phyloP scores from a whole-genome alignment of 345 rosid genomes.

The Brassica cretica region DNA sequence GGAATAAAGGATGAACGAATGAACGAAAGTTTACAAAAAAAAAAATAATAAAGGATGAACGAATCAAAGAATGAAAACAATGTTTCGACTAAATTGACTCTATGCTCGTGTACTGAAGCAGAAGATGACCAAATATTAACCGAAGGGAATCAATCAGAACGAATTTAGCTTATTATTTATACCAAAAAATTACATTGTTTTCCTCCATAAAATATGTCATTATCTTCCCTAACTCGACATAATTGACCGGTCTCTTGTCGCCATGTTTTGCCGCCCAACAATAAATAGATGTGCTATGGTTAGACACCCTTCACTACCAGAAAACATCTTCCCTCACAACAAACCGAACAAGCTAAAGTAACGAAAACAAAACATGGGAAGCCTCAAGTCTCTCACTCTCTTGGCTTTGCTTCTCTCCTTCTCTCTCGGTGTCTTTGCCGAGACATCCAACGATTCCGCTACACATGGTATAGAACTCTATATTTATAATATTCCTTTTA shows the following conservation, averaged over 20 bases:
- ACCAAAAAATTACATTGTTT: neutral
- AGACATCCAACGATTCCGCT: constrained; percentile 34
- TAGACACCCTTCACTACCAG: constrained; percentile 13
- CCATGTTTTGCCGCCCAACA: constrained; percentile 9
- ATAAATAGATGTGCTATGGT: constrained; percentile 25
- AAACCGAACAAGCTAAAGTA: constrained; percentile 16
- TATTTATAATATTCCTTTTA: neutral
- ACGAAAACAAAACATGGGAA: constrained; percentile 27
- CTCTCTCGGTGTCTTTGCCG: constrained; percentile 30
- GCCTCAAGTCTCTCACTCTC: constrained; percentile 21
- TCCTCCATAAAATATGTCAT: constrained; percentile 4
- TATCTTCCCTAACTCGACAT: constrained; percentile 21
- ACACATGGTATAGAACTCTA: constrained; percentile 25
- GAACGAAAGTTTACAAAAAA: no score
- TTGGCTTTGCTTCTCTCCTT: constrained; percentile 29
- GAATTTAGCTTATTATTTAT: neutral
- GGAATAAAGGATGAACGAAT: neutral
- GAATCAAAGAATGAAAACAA: neutral
- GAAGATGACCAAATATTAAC: neutral
- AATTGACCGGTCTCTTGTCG: constrained; percentile 36
- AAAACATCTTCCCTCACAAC: constrained; percentile 8
- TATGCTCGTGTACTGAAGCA: neutral
- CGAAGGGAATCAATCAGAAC: neutral
- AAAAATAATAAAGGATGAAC: neutral
- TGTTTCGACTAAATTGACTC: neutral